Percentiles rank a stretch among this genome's conserved stretches.
phyloP scores from a whole-genome alignment of 192 early-diverging fungal genomes.

The Backusella macrospora region DNA sequence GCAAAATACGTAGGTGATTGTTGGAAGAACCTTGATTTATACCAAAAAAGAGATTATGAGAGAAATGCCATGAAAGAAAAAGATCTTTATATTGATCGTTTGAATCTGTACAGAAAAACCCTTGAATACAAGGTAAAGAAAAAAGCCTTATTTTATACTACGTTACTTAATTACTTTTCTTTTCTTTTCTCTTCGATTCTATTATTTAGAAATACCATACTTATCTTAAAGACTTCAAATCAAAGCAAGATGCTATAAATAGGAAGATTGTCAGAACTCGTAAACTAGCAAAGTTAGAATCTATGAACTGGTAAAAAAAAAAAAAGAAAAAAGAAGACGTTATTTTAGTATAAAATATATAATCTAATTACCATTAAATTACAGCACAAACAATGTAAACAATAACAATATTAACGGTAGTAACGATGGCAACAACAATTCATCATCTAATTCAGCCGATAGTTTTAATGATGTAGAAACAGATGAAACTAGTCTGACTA shows the following conservation, averaged over 20 bases:
- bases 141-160: not conserved
- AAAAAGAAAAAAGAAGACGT: not conserved
- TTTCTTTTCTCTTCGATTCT: too few relatives aligned
- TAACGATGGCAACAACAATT: not conserved
- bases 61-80: conserved; percentile 34
- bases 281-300: conserved; percentile 23
- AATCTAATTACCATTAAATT: not conserved
- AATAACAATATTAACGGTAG: not conserved
- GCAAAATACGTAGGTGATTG: conserved; percentile 47
- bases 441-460: not conserved
- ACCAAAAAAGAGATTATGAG: conserved; percentile 38
- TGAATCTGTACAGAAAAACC: conserved; percentile 33
- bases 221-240: conserved; percentile 42
- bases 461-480: conserved; percentile 1
- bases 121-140: conserved; percentile 32
- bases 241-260: conserved; percentile 33
- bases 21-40: conserved; percentile 36
- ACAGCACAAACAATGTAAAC: not conserved
- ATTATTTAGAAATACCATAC: conserved; percentile 34
- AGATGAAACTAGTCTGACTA: not conserved
- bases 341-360: not conserved
- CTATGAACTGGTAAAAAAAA: conserved; percentile 14
- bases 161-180: not conserved
- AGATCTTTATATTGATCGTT: conserved; percentile 34
- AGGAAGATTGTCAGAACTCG: conserved; percentile 24